These are phyloP conservation scores for Acrocalymma vagum DNA, from an alignment of 2,329 filamentous ascomycete species.

Conservation along the genomic window DNA sequence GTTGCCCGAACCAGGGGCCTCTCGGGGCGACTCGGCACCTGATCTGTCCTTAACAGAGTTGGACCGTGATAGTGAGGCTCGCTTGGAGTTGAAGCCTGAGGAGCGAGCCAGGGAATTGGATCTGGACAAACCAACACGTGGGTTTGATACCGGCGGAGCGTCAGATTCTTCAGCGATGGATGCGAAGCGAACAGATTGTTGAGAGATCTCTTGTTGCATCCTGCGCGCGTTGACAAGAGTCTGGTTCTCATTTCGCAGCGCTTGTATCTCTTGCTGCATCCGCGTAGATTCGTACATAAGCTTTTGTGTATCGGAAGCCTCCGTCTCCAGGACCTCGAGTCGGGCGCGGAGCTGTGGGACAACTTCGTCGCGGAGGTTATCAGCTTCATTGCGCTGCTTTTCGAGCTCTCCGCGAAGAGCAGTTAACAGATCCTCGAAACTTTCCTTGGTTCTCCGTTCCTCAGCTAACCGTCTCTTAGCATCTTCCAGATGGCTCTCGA, in stretches of 20 bases:
- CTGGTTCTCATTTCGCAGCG: constrained; percentile 73
- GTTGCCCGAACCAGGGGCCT: constrained; percentile 34
- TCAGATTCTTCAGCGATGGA: constrained; percentile 69
- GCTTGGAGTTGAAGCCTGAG: constrained; percentile 51
- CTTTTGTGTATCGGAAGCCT: constrained; percentile 76
- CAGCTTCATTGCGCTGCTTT: constrained; percentile 84
- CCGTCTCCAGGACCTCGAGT: constrained; percentile 79
- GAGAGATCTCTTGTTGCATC: constrained; percentile 56
- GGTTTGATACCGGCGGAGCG: constrained; percentile 36
- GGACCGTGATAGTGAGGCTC: constrained; percentile 61
- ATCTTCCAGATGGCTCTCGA: constrained; percentile 84
- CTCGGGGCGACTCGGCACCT: constrained; percentile 66
- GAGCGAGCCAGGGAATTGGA: constrained; percentile 73
- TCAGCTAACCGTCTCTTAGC: constrained; percentile 82
- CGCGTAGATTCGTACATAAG: constrained; percentile 82
- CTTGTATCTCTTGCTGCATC: constrained; percentile 78
- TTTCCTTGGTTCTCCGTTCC: constrained; percentile 87
- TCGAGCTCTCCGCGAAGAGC: constrained; percentile 85
- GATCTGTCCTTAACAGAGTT: constrained; percentile 52
- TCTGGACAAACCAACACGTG: constrained; percentile 64
- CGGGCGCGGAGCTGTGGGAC: constrained; percentile 80
- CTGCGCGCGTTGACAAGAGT: constrained; percentile 59
- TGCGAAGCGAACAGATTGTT: constrained; percentile 60
- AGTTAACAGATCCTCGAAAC: constrained; percentile 89
- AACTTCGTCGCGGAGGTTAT: constrained; percentile 89